A percentile compares a stretch with the other conserved stretches of the same genome.
Conservation (phyloP, 1,284 basidiomycete genomes). For the Coniophora puteana region DNA sequence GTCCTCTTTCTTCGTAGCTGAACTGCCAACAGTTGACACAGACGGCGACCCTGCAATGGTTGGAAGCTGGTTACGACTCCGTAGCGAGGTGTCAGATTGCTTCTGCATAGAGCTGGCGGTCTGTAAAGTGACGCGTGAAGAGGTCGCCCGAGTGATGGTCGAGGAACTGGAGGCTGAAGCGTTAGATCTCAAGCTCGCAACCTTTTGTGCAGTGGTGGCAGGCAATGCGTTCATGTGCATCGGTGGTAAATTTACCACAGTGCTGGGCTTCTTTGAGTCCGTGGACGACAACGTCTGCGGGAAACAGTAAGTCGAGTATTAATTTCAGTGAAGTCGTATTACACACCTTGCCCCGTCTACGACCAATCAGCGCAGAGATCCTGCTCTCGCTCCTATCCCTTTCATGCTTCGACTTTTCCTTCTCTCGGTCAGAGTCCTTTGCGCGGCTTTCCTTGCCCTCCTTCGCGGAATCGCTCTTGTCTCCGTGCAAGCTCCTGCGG, state of each 20-base stretch:
- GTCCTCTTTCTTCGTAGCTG: constrained; percentile 43
- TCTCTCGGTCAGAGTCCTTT: constrained; percentile 42
- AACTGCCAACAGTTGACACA: constrained; percentile 56
- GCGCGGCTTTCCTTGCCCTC: constrained; percentile 44
- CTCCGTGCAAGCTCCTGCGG: constrained; percentile 71
- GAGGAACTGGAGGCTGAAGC: constrained; percentile 44
- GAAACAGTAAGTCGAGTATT: constrained; percentile 5
- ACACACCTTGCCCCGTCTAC: constrained; percentile 88
- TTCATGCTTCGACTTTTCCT: constrained; percentile 69
- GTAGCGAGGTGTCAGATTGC: constrained; percentile 74
- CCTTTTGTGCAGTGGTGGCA: constrained; percentile 72
- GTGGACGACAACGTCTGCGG: constrained; percentile 80
- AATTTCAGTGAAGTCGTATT: constrained; percentile 13
- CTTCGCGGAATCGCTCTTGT: constrained; percentile 52
- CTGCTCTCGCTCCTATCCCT: constrained; percentile 83
- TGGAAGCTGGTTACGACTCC: constrained; percentile 72
- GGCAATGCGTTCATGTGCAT: constrained; percentile 85
- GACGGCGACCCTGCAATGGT: constrained; percentile 91
- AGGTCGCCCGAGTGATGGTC: constrained; percentile 38
- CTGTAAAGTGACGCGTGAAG: constrained; percentile 66
- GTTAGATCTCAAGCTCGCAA: constrained; percentile 67
- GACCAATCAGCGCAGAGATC: constrained; percentile 83
- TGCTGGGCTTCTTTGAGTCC: constrained; percentile 68
- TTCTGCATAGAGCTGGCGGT: constrained; percentile 80
- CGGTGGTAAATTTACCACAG: constrained; percentile 72